phyloP scores from a whole-genome alignment of 306 rosid genomes.

The Vigna nakashimae region DNA sequence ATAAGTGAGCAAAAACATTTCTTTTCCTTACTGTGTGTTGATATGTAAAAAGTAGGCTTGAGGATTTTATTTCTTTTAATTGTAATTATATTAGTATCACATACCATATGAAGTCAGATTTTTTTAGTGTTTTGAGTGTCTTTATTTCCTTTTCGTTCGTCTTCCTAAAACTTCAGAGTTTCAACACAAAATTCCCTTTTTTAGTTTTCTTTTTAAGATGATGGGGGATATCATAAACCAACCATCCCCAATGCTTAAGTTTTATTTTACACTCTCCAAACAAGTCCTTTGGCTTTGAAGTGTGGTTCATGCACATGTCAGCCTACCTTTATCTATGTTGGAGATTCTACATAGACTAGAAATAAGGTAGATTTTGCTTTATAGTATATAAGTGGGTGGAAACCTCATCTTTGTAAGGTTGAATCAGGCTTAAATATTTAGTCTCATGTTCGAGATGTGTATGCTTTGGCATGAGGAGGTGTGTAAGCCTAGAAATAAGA shows the following conservation, averaged over 20 bases:
- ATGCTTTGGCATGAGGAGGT: too few species aligned
- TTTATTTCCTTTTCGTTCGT: background rate
- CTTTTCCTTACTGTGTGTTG: background rate
- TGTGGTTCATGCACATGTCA: background rate
- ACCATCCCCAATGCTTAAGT: background rate
- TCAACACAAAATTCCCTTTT: background rate
- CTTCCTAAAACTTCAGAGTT: background rate
- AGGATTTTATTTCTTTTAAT: background rate
- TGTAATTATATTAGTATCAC: background rate
- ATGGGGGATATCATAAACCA: background rate
- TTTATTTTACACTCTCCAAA: background rate
- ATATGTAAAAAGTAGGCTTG: slow-evolving; percentile 14
- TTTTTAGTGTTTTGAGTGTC: background rate
- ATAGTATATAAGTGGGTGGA: too few species aligned
- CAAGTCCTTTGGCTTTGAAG: background rate
- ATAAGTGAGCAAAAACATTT: background rate
- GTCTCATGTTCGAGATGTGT: too few species aligned
- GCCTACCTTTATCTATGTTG: background rate
- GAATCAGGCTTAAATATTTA: too few species aligned
- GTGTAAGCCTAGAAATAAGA: too few species aligned
- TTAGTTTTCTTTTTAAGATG: background rate
- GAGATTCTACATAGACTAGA: too few species aligned
- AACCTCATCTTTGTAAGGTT: too few species aligned
- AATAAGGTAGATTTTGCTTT: too few species aligned
- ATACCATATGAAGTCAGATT: background rate